Evolutionary conservation across 441 rosid genomes (phyloP).

Genomic region (Croton laevigatus): DNA sequence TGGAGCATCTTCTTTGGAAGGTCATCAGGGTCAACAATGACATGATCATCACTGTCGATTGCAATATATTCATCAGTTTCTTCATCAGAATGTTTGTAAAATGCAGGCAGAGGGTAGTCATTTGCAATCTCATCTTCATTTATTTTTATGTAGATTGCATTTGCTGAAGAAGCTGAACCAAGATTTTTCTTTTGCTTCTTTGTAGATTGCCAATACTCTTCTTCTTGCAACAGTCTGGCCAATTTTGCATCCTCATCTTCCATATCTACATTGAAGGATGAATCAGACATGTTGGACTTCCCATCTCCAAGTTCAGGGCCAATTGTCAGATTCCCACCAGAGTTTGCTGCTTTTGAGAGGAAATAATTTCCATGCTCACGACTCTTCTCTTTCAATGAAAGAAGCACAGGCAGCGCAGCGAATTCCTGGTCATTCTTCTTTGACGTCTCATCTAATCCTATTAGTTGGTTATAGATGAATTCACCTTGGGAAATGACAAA

Average conservation of each 20-base stretch:
- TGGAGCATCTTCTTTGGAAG: conserved; percentile 71
- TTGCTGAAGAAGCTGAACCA: conserved; percentile 41
- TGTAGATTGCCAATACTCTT: conserved; percentile 54
- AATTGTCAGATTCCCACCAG: conserved; percentile 37
- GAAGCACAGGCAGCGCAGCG: conserved; percentile 53
- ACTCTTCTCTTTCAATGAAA: conserved; percentile 53
- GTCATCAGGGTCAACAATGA: conserved; percentile 33
- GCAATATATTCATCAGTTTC: conserved; percentile 67
- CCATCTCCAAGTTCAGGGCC: conserved; percentile 34
- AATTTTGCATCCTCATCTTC: conserved; percentile 55
- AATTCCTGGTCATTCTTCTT: conserved; percentile 46
- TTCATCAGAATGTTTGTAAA: conserved; percentile 50
- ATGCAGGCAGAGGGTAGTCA: conserved; percentile 85
- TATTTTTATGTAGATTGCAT: conserved; percentile 58
- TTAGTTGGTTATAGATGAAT: conserved; percentile 70
- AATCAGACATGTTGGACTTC: conserved; percentile 19
- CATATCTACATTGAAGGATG: conserved; percentile 29
- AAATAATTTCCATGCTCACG: conserved; percentile 30
- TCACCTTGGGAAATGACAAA: conserved; percentile 73
- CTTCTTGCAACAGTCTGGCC: conserved; percentile 62
- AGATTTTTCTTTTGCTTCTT: conserved; percentile 44
- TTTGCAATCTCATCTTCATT: conserved; percentile 77
- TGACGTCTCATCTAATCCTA: conserved; percentile 68
- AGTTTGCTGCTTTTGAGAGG: conserved; percentile 22
- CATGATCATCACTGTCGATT: conserved; percentile 34